Percentiles rank a stretch among this genome's conserved stretches.
Conservation (phyloP, 2,329 filamentous ascomycete species). For the Septoria petroselini region DNA sequence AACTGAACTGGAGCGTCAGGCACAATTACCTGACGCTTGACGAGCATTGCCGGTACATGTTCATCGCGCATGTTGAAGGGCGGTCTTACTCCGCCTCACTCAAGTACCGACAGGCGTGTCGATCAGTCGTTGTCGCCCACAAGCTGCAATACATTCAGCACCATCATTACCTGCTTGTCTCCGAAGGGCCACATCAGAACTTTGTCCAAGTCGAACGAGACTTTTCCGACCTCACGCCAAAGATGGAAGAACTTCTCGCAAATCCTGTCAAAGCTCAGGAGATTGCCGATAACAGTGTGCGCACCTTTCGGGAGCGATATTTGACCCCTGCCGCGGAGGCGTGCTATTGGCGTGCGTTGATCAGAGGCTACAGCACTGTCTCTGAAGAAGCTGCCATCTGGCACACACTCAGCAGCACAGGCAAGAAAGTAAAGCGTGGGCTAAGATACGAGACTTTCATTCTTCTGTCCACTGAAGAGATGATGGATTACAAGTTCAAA, state of each 20-base stretch:
- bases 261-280: constrained; percentile 23
- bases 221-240: constrained; percentile 26
- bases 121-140: constrained; percentile 29
- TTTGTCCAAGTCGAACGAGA: constrained; percentile 28
- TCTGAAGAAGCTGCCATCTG: constrained; percentile 21
- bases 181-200: constrained; percentile 29
- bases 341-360: constrained; percentile 31
- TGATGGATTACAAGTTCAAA: constrained; percentile 18
- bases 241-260: constrained; percentile 25
- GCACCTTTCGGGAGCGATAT: constrained; percentile 33
- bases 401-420: constrained; percentile 4
- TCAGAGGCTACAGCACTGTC: constrained; percentile 20
- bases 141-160: constrained; percentile 30
- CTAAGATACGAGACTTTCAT: constrained; percentile 27
- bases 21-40: constrained; percentile 27
- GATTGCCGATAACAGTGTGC: constrained; percentile 32
- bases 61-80: constrained; percentile 35
- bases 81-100: constrained; percentile 31
- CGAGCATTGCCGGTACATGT: constrained; percentile 33
- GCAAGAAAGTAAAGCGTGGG: constrained; percentile 17
- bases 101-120: constrained; percentile 33
- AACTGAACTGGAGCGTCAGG: constrained; percentile 28
- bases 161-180: constrained; percentile 27
- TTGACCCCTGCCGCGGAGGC: constrained; percentile 33
- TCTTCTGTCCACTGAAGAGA: constrained; percentile 24